Evolutionary conservation across 495 filamentous ascomycete genomes (phyloP).

Genomic region (Umbilicaria muhlenbergii): DNA sequence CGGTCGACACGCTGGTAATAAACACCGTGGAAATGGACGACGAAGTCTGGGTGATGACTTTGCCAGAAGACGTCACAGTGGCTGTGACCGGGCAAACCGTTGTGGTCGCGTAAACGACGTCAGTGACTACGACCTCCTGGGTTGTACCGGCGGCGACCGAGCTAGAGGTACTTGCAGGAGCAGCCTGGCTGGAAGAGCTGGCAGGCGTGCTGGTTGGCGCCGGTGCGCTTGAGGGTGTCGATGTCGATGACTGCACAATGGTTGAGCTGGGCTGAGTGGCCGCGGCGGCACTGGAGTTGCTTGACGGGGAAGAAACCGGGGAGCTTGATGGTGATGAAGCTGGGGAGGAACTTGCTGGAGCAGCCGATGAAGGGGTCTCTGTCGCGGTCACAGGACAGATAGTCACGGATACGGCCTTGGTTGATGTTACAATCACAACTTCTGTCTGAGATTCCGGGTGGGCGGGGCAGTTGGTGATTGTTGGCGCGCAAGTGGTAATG

Average conservation of each 20-base stretch:
- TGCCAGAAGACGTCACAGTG: constrained; percentile 21
- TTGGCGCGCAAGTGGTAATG: constrained; percentile 40
- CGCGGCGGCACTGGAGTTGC: constrained; percentile 16
- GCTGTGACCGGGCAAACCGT: constrained; percentile 29
- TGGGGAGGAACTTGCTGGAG: background rate
- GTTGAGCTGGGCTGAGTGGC: no score
- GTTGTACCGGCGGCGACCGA: constrained; percentile 6
- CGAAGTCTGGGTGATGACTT: constrained; percentile 13
- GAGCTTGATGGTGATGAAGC: constrained; percentile 2
- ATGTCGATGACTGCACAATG: no score
- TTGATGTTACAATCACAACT: constrained; percentile 30
- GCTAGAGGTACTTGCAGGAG: no score
- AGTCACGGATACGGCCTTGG: constrained; percentile 42
- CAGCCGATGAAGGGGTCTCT: constrained; percentile 3
- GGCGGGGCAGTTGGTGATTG: constrained; percentile 31
- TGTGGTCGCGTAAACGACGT: constrained; percentile 23
- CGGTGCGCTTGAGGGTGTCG: no score
- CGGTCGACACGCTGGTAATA: constrained; percentile 24
- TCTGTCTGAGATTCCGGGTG: constrained; percentile 9
- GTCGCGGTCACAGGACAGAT: constrained; percentile 36
- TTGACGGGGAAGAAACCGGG: background rate
- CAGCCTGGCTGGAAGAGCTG: no score
- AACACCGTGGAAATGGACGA: constrained; percentile 22
- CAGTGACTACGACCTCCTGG: constrained; percentile 14
- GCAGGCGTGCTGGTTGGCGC: no score